These are phyloP conservation scores for Uronychia binucleata DNA, from an alignment of 73 alveolate genomes.

Conservation along the genomic window DNA sequence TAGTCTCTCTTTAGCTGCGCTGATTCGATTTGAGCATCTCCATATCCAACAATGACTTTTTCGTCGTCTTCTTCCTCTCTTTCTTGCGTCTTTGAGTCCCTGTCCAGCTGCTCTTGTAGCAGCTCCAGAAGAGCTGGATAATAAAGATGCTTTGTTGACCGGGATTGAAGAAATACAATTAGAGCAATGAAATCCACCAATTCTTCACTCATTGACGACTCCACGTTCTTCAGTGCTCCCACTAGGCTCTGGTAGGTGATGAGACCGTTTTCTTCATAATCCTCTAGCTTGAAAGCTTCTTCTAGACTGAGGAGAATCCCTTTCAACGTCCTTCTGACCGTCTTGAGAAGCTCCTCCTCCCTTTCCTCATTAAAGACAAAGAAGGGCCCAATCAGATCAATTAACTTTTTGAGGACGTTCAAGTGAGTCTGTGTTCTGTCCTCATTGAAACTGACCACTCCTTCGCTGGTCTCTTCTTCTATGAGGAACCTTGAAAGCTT, in stretches of 20 bases:
- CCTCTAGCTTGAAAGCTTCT: slow-evolving; percentile 38
- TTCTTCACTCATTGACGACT: slow-evolving; percentile 10
- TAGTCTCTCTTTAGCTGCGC: background rate
- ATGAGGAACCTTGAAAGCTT: slow-evolving; percentile 19
- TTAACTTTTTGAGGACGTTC: background rate
- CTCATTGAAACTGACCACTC: slow-evolving; percentile 17
- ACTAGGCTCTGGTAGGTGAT: slow-evolving; percentile 11
- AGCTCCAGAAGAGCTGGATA: slow-evolving; percentile 27
- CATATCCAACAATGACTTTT: background rate
- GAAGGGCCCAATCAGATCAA: background rate
- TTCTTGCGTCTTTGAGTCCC: background rate
- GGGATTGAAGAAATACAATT: slow-evolving; percentile 22
- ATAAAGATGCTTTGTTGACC: slow-evolving; percentile 11
- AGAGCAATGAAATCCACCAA: slow-evolving; percentile 8
- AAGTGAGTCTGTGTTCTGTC: background rate
- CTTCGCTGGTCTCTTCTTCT: slow-evolving; percentile 3
- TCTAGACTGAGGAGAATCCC: slow-evolving; percentile 14
- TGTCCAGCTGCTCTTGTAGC: slow-evolving; percentile 17
- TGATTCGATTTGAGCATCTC: background rate
- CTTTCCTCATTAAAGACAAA: background rate
- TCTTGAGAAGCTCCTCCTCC: background rate
- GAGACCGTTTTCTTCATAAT: slow-evolving; percentile 40
- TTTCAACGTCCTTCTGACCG: background rate
- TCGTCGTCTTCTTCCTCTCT: slow-evolving; percentile 4
- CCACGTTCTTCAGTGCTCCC: slow-evolving; percentile 18